phyloP scores from a whole-genome alignment of 139 green algal species.

The Chlorella vulgaris region DNA sequence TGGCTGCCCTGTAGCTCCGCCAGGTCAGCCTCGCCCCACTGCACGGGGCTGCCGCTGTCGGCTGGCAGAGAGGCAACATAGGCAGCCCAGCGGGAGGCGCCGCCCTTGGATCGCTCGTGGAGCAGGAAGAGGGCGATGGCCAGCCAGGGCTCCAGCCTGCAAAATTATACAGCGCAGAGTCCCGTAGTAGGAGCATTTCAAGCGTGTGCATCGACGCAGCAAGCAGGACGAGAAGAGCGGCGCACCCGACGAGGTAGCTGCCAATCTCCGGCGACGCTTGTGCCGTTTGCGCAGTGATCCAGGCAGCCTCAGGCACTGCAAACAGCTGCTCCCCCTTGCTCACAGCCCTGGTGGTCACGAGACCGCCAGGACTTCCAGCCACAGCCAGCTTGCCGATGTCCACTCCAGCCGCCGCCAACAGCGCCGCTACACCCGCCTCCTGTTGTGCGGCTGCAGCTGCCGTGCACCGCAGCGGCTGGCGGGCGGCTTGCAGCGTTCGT shows the following conservation, averaged over 20 bases:
- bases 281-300: slow-evolving; percentile 48
- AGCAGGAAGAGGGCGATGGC: slow-evolving; percentile 79
- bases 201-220: background rate
- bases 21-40: slow-evolving; percentile 73
- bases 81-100: slow-evolving; percentile 37
- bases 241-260: slow-evolving; percentile 10
- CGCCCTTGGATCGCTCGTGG: slow-evolving; percentile 47
- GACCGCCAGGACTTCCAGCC: background rate
- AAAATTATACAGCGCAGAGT: too few species aligned
- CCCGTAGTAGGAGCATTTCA: too few species aligned
- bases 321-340: slow-evolving; percentile 37
- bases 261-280: slow-evolving; percentile 33
- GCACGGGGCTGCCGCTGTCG: slow-evolving; percentile 54
- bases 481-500: too few species aligned
- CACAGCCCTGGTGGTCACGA: slow-evolving; percentile 22
- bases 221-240: background rate
- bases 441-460: background rate
- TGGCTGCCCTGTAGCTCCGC: slow-evolving; percentile 71
- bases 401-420: slow-evolving; percentile 31
- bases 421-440: background rate
- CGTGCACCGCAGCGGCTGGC: background rate
- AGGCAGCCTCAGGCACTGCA: slow-evolving; percentile 47
- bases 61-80: slow-evolving; percentile 65
- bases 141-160: slow-evolving; percentile 74
- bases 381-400: slow-evolving; percentile 27